Percentiles rank a stretch among this genome's conserved stretches.
phyloP scores from a whole-genome alignment of 169 alveolate genomes.

The Plasmodium ovale region DNA sequence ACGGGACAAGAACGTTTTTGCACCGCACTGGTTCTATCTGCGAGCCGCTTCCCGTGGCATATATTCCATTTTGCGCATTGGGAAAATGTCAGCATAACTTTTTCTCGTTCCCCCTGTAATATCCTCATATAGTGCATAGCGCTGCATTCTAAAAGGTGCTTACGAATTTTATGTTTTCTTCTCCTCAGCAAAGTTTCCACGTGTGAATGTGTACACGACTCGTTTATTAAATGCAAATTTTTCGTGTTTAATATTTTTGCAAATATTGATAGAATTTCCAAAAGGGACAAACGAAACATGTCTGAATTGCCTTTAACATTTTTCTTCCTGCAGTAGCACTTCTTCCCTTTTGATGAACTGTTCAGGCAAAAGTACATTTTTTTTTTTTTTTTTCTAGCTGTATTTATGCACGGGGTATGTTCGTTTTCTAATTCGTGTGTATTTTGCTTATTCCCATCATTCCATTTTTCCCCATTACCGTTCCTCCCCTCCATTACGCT shows the following conservation, averaged over 20 bases:
- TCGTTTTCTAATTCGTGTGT: too few relatives aligned
- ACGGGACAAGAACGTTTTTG: conserved; percentile 1
- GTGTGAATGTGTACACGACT: background rate
- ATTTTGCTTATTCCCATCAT: background rate
- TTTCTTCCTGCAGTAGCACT: background rate
- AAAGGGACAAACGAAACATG: conserved; percentile 42
- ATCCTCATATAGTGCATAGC: conserved; percentile 23
- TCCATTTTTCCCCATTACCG: background rate
- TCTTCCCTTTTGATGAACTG: conserved; percentile 11
- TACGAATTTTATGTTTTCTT: conserved; percentile 22
- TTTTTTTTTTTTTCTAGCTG: too few relatives aligned
- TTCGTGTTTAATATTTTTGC: conserved; percentile 26
- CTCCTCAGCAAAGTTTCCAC: background rate
- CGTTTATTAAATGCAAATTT: conserved; percentile 51
- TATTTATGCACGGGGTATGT: too few relatives aligned
- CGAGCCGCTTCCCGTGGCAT: background rate
- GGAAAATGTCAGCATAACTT: background rate
- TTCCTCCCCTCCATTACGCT: background rate
- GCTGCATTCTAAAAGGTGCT: conserved; percentile 12
- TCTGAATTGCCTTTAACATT: conserved; percentile 6
- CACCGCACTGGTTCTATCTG: background rate
- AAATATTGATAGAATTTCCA: conserved; percentile 54
- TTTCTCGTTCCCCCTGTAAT: conserved; percentile 16
- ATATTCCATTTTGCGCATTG: background rate
- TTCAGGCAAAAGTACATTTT: conserved; percentile 4